Evolutionary conservation across 1,139 yeast genomes (phyloP).

Genomic region (Geotrichum klebahnii): DNA sequence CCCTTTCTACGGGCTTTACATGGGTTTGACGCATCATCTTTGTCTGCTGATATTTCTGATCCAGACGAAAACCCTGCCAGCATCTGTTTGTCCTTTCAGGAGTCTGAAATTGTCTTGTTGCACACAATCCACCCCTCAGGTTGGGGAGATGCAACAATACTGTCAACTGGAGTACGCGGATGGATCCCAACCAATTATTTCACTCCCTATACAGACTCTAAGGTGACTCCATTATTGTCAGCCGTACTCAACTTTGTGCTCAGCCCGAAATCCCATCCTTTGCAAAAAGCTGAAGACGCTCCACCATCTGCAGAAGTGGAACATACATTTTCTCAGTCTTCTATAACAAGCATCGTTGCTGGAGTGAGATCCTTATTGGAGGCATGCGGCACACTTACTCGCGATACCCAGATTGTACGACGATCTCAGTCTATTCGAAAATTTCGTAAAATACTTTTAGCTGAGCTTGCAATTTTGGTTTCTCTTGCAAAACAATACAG

Average conservation of each 20-base stretch:
- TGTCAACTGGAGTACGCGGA: constrained; percentile 71
- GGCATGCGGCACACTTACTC: constrained; percentile 76
- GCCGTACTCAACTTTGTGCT: constrained; percentile 73
- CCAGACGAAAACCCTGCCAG: constrained; percentile 52
- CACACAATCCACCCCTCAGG: constrained; percentile 90
- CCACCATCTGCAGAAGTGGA: constrained; percentile 19
- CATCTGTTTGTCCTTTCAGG: constrained; percentile 77
- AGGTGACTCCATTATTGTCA: constrained; percentile 54
- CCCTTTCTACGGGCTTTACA: constrained; percentile 60
- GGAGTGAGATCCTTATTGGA: constrained; percentile 77
- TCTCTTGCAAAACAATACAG: constrained; percentile 80
- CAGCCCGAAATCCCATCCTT: constrained; percentile 47
- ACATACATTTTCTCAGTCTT: constrained; percentile 39
- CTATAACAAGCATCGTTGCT: constrained; percentile 63
- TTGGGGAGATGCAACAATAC: constrained; percentile 93
- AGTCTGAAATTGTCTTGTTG: constrained; percentile 77
- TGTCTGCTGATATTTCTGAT: constrained; percentile 43
- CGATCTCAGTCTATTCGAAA: constrained; percentile 65
- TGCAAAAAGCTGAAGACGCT: constrained; percentile 21
- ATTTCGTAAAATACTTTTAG: constrained; percentile 71
- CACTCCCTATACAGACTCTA: constrained; percentile 47
- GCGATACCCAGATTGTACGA: constrained; percentile 75
- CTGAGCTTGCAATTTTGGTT: constrained; percentile 88
- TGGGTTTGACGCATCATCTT: constrained; percentile 66
- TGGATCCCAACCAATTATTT: constrained; percentile 98